Evolutionary conservation across 2,329 filamentous ascomycete species (phyloP), one percentile per base, ranked within the genome.

Genomic region (Drechslerella coelobrocha): DNA sequence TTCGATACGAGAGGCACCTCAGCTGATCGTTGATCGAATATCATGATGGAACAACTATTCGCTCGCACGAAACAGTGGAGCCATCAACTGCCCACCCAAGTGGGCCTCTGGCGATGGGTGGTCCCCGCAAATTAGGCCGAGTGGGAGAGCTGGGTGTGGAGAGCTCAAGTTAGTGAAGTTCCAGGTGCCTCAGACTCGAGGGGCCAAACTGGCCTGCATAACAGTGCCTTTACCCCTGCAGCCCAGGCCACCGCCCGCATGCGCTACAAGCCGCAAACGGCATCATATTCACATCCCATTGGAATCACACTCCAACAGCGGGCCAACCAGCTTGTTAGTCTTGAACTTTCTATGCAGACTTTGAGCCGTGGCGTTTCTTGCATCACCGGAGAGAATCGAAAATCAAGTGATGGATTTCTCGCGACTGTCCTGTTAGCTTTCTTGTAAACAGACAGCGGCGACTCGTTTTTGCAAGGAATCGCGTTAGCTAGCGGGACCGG

Each of bases 391-490:
- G 41, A 23, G 21, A 45, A 41, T 14, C 9, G 7, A 17, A 41
- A 41, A 45, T 45, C 41, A 45, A 45, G 41, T 45, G 41, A 45
- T 45, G 41, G 41, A 14, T 45, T 45, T 8, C n/a, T n/a, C n/a
- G n/a, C n/a, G n/a, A n/a, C n/a, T n/a, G 17, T 6, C 2, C 10
- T 19, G 14, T 6, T 41, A n/a, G n/a, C n/a, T n/a, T n/a, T n/a
- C n/a, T n/a, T n/a, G n/a, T n/a, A n/a, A n/a, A n/a, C n/a, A n/a
- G n/a, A n/a, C n/a, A n/a, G n/a, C 41, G 21, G 41, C 41, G 41
- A 45, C 41, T 21, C 8, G 41, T 19, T n/a, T 7, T 19, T 23
- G 41, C 41, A 17, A 45, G 41, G 41, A 21, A 45, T 45, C 41
- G 19, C 41, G 41, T 17, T 21, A 17, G 41, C n/a, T 4, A 31